Percentiles rank a stretch among this genome's conserved stretches.
Evolutionary conservation across 2,329 filamentous ascomycete species (phyloP).

Genomic region (Setomelanomma holmii): DNA sequence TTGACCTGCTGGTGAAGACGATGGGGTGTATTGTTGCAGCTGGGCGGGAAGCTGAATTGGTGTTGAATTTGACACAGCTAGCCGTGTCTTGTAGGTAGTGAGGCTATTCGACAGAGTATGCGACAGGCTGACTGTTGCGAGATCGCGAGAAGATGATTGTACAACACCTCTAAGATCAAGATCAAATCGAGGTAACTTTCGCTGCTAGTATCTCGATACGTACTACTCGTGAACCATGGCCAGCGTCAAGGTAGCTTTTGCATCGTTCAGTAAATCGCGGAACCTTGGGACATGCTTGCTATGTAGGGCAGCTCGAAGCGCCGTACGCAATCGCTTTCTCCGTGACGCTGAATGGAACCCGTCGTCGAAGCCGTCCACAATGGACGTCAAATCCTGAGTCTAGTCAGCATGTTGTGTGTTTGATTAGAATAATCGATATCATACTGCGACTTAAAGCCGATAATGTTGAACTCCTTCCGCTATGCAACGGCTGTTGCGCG

Average conservation of each 20-base stretch:
- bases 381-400: constrained; percentile 7
- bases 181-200: neutral
- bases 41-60: neutral
- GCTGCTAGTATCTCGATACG: neutral
- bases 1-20: neutral
- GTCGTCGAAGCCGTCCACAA: constrained; percentile 7
- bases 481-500: constrained; percentile 9
- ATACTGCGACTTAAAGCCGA: constrained; percentile 9
- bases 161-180: too few relatives aligned
- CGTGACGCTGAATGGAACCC: constrained; percentile 12
- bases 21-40: neutral
- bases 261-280: constrained; percentile 14
- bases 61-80: too few relatives aligned
- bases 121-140: too few relatives aligned
- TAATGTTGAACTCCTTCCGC: constrained; percentile 17
- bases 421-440: neutral
- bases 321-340: constrained; percentile 9
- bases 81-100: too few relatives aligned
- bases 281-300: constrained; percentile 16
- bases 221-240: constrained; percentile 18
- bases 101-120: too few relatives aligned
- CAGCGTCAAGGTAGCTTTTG: constrained; percentile 17
- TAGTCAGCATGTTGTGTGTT: neutral
- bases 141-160: neutral
- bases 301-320: constrained; percentile 14